phyloP scores from a whole-genome alignment of 768 basidiomycete species.

The Suillus occidentalis region DNA sequence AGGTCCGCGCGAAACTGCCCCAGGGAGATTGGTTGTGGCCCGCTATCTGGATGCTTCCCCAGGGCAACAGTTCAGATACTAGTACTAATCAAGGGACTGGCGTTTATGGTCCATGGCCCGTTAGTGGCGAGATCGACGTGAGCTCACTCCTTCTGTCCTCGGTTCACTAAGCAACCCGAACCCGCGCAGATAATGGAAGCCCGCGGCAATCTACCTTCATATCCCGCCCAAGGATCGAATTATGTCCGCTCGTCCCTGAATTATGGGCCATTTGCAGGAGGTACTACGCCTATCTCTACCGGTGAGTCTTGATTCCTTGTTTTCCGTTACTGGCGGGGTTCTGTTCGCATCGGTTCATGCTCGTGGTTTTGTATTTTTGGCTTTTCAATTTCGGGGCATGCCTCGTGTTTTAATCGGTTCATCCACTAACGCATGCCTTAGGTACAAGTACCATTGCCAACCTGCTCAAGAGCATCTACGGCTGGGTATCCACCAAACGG shows the following conservation, averaged over 20 bases:
- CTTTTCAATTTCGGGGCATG: not conserved
- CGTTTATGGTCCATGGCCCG: conserved; percentile 44
- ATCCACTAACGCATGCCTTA: conserved; percentile 2
- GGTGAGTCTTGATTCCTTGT: conserved; percentile 13
- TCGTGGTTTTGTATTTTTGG: not conserved
- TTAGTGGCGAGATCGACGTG: conserved; percentile 60
- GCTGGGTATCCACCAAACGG: conserved; percentile 38
- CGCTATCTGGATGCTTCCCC: conserved; percentile 34
- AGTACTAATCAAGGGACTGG: conserved; percentile 16
- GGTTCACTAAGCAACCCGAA: not conserved
- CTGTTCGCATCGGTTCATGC: not conserved
- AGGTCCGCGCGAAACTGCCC: conserved; percentile 63
- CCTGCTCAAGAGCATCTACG: conserved; percentile 38
- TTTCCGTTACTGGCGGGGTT: not conserved
- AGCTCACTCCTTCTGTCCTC: conserved; percentile 13
- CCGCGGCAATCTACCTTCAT: conserved; percentile 46
- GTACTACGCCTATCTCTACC: conserved; percentile 32
- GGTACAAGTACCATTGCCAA: conserved; percentile 12
- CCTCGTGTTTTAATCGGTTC: not conserved
- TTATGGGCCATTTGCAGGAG: conserved; percentile 57
- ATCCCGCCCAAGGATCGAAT: conserved; percentile 44
- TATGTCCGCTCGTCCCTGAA: conserved; percentile 59
- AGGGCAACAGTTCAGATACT: conserved; percentile 19
- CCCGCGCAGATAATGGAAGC: conserved; percentile 49
- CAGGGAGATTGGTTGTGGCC: conserved; percentile 44